Evolutionary conservation across 495 filamentous ascomycete genomes (phyloP).

Genomic region (Astrocystis sublimbata): DNA sequence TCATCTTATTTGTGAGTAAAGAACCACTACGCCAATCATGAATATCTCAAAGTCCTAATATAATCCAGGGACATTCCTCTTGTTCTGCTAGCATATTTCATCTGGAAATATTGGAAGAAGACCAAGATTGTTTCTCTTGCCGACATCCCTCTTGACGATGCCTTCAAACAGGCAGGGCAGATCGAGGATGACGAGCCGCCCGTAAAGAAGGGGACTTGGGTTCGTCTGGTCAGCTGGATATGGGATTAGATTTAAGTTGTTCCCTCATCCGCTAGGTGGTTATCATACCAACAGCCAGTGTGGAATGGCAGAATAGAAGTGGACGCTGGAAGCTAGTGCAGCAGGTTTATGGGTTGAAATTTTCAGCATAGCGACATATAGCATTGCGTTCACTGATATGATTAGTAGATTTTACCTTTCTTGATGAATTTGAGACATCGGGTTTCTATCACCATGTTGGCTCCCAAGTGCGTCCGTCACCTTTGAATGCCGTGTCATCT

Average conservation of each 20-base stretch:
- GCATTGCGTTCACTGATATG: too few species aligned
- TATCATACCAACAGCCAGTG: not conserved
- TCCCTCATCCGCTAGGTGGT: not conserved
- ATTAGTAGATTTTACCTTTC: too few species aligned
- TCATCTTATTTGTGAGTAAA: constrained; percentile 51
- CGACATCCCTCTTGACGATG: constrained; percentile 50
- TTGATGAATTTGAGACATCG: too few species aligned
- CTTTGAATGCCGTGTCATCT: not conserved
- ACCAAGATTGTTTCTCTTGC: constrained; percentile 55
- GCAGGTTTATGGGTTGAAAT: too few species aligned
- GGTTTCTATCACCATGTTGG: not conserved
- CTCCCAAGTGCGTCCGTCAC: not conserved
- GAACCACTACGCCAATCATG: not conserved
- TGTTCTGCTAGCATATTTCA: constrained; percentile 51
- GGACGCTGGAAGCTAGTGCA: too few species aligned
- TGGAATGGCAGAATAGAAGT: too few species aligned
- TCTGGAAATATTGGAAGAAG: constrained; percentile 56
- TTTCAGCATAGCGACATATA: too few species aligned
- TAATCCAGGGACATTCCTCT: constrained; percentile 56
- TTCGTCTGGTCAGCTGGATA: constrained; percentile 40
- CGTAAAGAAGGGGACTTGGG: constrained; percentile 30
- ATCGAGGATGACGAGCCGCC: constrained; percentile 37
- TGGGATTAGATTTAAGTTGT: constrained; percentile 39
- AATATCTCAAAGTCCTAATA: not conserved
- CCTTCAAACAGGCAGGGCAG: constrained; percentile 38